These are phyloP conservation scores for Capsicum baccatum DNA, from an alignment of 257 asterid genomes.

Conservation along the genomic window DNA sequence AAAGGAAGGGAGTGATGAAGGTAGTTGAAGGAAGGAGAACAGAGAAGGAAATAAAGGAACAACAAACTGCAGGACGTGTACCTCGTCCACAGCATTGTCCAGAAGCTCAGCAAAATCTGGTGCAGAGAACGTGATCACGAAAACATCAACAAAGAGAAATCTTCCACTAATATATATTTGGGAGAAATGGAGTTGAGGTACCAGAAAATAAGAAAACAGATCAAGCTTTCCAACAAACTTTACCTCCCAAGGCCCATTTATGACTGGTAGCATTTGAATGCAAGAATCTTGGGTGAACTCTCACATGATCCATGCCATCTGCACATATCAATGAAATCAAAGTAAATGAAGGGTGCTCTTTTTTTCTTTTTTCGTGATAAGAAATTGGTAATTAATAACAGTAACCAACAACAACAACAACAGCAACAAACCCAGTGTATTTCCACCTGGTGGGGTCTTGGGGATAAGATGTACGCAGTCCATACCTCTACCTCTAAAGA, in stretches of 20 bases:
- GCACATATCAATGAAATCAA: slow-evolving; percentile 6
- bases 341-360: neutral
- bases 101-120: slow-evolving; percentile 90
- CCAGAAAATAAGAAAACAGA: neutral
- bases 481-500: too few relatives aligned
- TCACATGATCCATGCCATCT: slow-evolving; percentile 73
- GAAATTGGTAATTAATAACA: neutral
- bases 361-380: neutral
- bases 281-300: slow-evolving; percentile 77
- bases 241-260: slow-evolving; percentile 93
- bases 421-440: too few relatives aligned
- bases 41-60: neutral
- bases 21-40: neutral
- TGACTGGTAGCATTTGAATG: slow-evolving; percentile 94
- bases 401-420: too few relatives aligned
- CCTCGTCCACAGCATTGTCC: slow-evolving; percentile 89
- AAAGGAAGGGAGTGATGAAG: neutral
- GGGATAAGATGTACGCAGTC: too few relatives aligned
- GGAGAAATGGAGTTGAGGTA: neutral
- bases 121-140: neutral
- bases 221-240: neutral
- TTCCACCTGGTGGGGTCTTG: too few relatives aligned
- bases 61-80: slow-evolving; percentile 24
- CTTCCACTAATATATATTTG: neutral
- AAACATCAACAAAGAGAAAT: neutral